Conservation (phyloP, 225 moss, liverwort and hornwort species). For the Climacium dendroides region DNA sequence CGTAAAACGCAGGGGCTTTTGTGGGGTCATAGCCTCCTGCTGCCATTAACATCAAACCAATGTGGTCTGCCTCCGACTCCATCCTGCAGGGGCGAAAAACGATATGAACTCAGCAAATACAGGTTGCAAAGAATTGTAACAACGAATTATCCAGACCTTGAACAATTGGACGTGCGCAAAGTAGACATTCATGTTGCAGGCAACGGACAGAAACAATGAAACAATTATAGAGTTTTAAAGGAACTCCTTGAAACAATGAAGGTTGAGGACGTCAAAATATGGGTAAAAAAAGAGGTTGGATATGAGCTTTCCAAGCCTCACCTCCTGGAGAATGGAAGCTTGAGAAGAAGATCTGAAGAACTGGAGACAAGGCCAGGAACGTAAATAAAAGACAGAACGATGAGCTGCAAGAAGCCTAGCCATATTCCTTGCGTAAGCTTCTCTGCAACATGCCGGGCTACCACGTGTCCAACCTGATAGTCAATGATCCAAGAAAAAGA, state of each 20-base stretch:
- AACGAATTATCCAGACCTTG: background rate
- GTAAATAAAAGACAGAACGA: slow-evolving; percentile 67
- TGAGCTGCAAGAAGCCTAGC: slow-evolving; percentile 70
- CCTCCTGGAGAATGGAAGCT: slow-evolving; percentile 88
- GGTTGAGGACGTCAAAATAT: background rate
- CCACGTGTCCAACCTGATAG: slow-evolving; percentile 86
- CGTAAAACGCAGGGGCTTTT: slow-evolving; percentile 67
- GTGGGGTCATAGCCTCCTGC: slow-evolving; percentile 83
- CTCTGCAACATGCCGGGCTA: slow-evolving; percentile 91
- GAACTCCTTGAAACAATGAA: background rate
- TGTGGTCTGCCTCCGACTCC: slow-evolving; percentile 97
- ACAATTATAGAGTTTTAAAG: background rate
- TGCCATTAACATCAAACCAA: slow-evolving; percentile 90
- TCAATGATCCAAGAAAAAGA: background rate
- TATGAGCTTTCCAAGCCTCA: background rate
- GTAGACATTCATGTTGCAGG: background rate
- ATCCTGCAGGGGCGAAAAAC: slow-evolving; percentile 34
- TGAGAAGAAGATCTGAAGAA: slow-evolving; percentile 76
- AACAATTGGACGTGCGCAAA: background rate
- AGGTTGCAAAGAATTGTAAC: background rate
- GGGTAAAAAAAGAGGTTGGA: background rate
- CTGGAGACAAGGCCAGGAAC: slow-evolving; percentile 63
- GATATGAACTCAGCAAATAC: background rate
- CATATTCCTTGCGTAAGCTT: slow-evolving; percentile 79
- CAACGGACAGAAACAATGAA: background rate